Percentiles rank a stretch among this genome's conserved stretches.
Evolutionary conservation across 768 basidiomycete species (phyloP).

Genomic region (Suillus decipiens): DNA sequence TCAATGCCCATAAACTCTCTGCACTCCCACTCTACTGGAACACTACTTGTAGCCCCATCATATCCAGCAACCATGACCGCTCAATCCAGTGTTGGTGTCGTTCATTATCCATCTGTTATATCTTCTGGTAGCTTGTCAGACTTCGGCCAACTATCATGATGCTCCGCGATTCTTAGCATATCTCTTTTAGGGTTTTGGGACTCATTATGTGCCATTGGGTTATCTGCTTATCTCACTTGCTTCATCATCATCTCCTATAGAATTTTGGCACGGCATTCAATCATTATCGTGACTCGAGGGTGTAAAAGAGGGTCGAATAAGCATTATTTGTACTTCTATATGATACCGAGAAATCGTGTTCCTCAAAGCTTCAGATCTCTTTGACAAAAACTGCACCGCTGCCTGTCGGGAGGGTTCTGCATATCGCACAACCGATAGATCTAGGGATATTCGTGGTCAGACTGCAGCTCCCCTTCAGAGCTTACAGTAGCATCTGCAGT

Average conservation of each 20-base stretch:
- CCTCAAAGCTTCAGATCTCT: slow-evolving; percentile 35
- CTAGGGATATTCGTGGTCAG: slow-evolving; percentile 33
- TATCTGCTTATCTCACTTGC: slow-evolving; percentile 21
- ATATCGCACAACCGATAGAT: slow-evolving; percentile 62
- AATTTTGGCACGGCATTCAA: slow-evolving; percentile 22
- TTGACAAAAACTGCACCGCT: slow-evolving; percentile 50
- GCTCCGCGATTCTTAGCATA: slow-evolving; percentile 12
- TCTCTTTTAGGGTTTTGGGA: slow-evolving; percentile 30
- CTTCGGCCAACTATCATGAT: slow-evolving; percentile 27
- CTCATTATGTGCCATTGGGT: slow-evolving; percentile 29
- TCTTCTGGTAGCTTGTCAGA: slow-evolving; percentile 23
- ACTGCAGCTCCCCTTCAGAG: slow-evolving; percentile 32
- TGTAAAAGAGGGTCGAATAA: slow-evolving; percentile 32
- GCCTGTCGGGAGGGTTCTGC: slow-evolving; percentile 46
- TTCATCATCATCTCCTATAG: slow-evolving; percentile 34
- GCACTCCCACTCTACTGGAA: slow-evolving; percentile 39
- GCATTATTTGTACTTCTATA: slow-evolving; percentile 38
- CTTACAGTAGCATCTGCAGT: slow-evolving; percentile 34
- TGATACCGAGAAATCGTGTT: slow-evolving; percentile 30
- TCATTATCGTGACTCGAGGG: slow-evolving; percentile 17
- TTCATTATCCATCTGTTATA: slow-evolving; percentile 28
- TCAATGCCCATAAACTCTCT: slow-evolving; percentile 30
- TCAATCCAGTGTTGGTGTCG: slow-evolving; percentile 19
- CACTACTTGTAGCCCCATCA: slow-evolving; percentile 27
- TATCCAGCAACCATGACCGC: slow-evolving; percentile 26